Evolutionary conservation across 495 filamentous ascomycete species (phyloP), one percentile per base, ranked within the genome.

Genomic region (Glonium stellatum): DNA sequence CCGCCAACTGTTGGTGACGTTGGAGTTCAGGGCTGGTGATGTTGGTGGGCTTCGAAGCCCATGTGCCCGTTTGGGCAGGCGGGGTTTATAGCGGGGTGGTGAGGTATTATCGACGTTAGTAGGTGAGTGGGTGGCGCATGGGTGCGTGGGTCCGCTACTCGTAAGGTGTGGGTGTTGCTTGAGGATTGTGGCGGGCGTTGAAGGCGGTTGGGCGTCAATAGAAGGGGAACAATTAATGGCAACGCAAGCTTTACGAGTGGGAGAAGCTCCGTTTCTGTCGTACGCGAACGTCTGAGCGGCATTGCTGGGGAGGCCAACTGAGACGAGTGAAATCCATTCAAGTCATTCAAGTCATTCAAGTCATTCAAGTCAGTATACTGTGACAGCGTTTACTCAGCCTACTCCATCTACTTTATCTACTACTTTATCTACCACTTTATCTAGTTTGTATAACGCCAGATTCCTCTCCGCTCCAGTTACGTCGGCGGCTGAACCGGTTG

Each of bases 401-500:
- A 39, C 36, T 39, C 15, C 15, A 39, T 39, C 36, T 39, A 39
- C 36, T 39, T 39, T 15, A 15, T 39, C 8, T 39, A n/a, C n/a
- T n/a, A n/a, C n/a, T n/a, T n/a, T n/a, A n/a, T n/a, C n/a, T n/a
- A 8, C 36, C 36, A 39, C 36, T 15, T 8, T 39, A 15, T 39
- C 36, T 8, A 39, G 8, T 39, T 15, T 39, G 36, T 8, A 8
- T 15, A 39, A 15, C 8, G 36, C 39, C 2, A 44, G 12, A 18
- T 2, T 4, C 15, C 23, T 27, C 48, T 6, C 19, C 23, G 5
- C 48, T 22, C 25, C 23, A 4, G 4, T 50, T 61, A 61, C 63
- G 58, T 61, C 63, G 63, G 58, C 63, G 63, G 63, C 58, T 65
- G 58, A 65, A 57, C 1, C 25, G 21, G 11, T 42, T 54, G 58